Evolutionary conservation across 352 stramenopile genomes (phyloP), one percentile per base, ranked within the genome.

Genomic region (Globisporangium emineosum): DNA sequence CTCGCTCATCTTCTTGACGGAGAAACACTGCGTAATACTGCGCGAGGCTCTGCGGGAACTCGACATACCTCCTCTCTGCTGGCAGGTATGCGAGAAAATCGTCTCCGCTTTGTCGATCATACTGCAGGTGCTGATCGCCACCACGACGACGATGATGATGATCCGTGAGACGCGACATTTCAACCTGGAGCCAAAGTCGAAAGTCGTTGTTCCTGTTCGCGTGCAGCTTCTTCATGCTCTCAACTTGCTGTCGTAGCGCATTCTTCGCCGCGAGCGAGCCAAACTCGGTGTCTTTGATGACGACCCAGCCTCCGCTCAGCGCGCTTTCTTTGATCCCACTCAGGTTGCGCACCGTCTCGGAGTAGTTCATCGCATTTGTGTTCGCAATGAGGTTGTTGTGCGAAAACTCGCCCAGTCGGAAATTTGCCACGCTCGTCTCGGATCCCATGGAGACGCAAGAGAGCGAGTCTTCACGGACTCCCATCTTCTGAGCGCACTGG

Each of bases 151-250:
- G 17, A 19, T 25, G 15, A 53, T 42, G 10, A 5, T 12, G 33
- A 61, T 5, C 50, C 0, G 35, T 35, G 51, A 64, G 5, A 33
- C 13, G 45, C 17, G 58, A 43, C 12, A 53, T 10, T 7, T 78
- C 72, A 23, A 69, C 64, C 12, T 75, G 61, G 8, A 82, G 27
- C 72, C 72, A 82, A 6, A 82, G 40, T 0, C 70, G 65, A 57
- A 78, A 82, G 5, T 71, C n/a, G 23, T 62, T 67, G 40, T 68
- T 72, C 5, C 57, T 75, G 57, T 62, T 66, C 13, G 56, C 60
- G 13, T 80, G 75, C 15, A 72, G 43, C 19, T 70, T 58, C 42
- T 53, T 59, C 43, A 78, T 57, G 42, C 57, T 64, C 32, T 58
- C 58, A 19, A 80, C 60, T 43, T 82, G 65, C 37, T 75, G 75